Percentiles rank a stretch among this genome's conserved stretches.
These are phyloP conservation scores for Teratosphaeria nubilosa DNA, from an alignment of 2,329 filamentous ascomycete genomes.

Conservation along the genomic window DNA sequence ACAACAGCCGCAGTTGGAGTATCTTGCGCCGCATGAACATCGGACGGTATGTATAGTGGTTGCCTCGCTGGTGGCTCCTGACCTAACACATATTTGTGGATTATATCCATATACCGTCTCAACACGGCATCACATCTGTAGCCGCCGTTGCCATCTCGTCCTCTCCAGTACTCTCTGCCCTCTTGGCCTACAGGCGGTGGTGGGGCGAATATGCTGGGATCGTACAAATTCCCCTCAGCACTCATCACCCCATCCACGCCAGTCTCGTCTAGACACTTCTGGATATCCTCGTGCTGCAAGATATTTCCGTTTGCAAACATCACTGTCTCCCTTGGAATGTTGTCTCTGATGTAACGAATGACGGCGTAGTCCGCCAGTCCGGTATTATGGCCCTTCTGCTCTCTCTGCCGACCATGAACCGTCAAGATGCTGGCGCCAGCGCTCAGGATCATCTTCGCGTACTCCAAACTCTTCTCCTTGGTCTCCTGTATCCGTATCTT, in stretches of 20 bases:
- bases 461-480: conserved; percentile 74
- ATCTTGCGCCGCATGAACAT: conserved; percentile 17
- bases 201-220: conserved; percentile 74
- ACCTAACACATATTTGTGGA: conserved; percentile 67
- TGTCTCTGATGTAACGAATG: conserved; percentile 71
- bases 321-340: conserved; percentile 75
- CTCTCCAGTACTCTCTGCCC: conserved; percentile 78
- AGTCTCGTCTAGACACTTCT: conserved; percentile 67
- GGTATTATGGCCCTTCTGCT: conserved; percentile 94
- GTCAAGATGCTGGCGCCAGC: conserved; percentile 90
- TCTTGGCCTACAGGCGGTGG: conserved; percentile 55
- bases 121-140: conserved; percentile 83
- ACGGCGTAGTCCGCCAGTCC: conserved; percentile 87
- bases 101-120: conserved; percentile 80
- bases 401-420: conserved; percentile 76
- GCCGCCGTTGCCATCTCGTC: conserved; percentile 66
- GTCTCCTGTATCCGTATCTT: conserved; percentile 90
- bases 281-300: conserved; percentile 67
- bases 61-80: conserved; percentile 54
- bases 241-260: conserved; percentile 92
- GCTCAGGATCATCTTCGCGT: conserved; percentile 74
- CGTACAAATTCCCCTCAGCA: conserved; percentile 87
- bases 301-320: conserved; percentile 97
- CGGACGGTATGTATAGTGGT: conserved; percentile 61
- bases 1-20: conserved; percentile 25